Evolutionary conservation across 2,329 filamentous ascomycete genomes (phyloP).

Genomic region (Verticillium longisporum): DNA sequence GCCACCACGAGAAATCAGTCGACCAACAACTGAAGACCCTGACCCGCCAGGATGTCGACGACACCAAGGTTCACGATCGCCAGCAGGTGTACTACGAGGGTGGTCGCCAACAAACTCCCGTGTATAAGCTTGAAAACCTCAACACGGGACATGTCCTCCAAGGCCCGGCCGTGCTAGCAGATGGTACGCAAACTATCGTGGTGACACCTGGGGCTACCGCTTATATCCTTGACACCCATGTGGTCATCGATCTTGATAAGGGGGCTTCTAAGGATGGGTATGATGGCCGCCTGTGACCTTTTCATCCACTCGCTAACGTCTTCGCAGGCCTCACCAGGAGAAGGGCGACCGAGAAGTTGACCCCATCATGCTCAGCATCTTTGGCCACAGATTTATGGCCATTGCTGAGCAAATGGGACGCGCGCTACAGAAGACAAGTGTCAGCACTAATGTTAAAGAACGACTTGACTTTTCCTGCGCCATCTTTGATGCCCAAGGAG

Average conservation of each 20-base stretch:
- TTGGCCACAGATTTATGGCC: conserved; percentile 78
- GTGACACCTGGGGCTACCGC: conserved; percentile 74
- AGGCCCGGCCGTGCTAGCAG: conserved; percentile 81
- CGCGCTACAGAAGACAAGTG: conserved; percentile 72
- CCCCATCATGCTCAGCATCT: conserved; percentile 72
- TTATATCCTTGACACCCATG: conserved; percentile 75
- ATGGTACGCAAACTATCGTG: conserved; percentile 87
- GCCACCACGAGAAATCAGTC: conserved; percentile 72
- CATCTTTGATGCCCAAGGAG: conserved; percentile 68
- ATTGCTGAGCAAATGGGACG: conserved; percentile 82
- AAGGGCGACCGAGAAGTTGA: conserved; percentile 35
- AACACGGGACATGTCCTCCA: conserved; percentile 63
- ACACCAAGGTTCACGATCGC: conserved; percentile 56
- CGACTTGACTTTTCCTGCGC: conserved; percentile 78
- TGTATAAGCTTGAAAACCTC: conserved; percentile 76
- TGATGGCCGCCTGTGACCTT: not conserved
- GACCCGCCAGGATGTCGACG: conserved; percentile 48
- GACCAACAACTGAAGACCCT: conserved; percentile 51
- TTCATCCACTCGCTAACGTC: not conserved
- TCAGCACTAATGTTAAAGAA: conserved; percentile 78
- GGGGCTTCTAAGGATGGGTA: conserved; percentile 25
- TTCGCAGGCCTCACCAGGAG: conserved; percentile 3
- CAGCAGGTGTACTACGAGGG: conserved; percentile 67
- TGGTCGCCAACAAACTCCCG: conserved; percentile 67
- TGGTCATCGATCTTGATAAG: conserved; percentile 76